phyloP scores from a whole-genome alignment of 108 stramenopile genomes.

The Discostella stelligeroides region DNA sequence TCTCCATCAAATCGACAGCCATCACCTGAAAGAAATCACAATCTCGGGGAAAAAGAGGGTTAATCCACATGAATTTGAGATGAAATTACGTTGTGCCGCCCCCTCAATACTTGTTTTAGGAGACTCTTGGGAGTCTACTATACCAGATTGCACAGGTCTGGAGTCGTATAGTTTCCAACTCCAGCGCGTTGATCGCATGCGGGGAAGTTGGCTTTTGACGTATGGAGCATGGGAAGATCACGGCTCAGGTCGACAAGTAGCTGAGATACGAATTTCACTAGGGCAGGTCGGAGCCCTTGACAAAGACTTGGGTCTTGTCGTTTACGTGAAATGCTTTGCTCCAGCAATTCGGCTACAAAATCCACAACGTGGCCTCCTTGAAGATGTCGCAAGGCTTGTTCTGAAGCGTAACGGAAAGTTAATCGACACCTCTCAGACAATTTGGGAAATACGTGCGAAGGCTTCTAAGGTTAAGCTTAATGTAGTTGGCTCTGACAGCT shows the following conservation, averaged over 20 bases:
- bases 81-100: constrained; percentile 41
- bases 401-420: constrained; percentile 15
- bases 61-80: constrained; percentile 51
- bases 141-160: constrained; percentile 42
- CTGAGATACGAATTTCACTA: constrained; percentile 49
- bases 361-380: constrained; percentile 46
- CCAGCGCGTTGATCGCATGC: constrained; percentile 51
- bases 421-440: not conserved
- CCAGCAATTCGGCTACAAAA: constrained; percentile 56
- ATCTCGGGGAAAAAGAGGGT: constrained; percentile 14
- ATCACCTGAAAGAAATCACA: constrained; percentile 41
- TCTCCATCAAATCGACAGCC: constrained; percentile 43
- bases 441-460: constrained; percentile 39
- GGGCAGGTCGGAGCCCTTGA: constrained; percentile 38
- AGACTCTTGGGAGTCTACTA: constrained; percentile 33
- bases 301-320: constrained; percentile 40
- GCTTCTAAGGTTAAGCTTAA: constrained; percentile 14
- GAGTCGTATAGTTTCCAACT: constrained; percentile 57
- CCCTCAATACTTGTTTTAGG: constrained; percentile 41
- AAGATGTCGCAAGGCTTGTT: constrained; percentile 44
- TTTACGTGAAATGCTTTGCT: constrained; percentile 50
- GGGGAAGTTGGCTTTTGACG: constrained; percentile 50
- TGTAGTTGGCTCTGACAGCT: constrained; percentile 33
- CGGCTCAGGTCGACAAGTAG: constrained; percentile 52
- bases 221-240: constrained; percentile 61